These are phyloP conservation scores for Cercis canadensis DNA, from an alignment of 306 rosid genomes.

Conservation along the genomic window DNA sequence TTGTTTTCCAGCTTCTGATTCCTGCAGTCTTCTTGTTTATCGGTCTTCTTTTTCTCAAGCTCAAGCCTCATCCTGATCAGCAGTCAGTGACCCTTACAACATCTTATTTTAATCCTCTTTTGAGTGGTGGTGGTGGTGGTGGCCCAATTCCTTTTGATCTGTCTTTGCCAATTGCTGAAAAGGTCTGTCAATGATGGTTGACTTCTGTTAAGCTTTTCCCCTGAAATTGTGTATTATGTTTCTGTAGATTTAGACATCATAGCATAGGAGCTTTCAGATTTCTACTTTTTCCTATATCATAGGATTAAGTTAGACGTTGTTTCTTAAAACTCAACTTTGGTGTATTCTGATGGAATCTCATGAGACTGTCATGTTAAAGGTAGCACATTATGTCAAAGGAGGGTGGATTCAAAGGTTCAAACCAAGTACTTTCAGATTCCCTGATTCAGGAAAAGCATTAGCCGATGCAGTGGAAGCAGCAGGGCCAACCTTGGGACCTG, in stretches of 20 bases:
- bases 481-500: conserved; percentile 86
- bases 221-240: conserved; percentile 13
- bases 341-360: conserved; percentile 34
- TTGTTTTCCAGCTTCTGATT: conserved; percentile 91
- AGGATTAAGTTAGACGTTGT: not conserved
- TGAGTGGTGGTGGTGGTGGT: conserved; percentile 94
- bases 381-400: conserved; percentile 68
- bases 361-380: conserved; percentile 57
- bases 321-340: conserved; percentile 23
- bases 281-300: no score
- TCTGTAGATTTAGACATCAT: conserved; percentile 1
- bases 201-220: conserved; percentile 15
- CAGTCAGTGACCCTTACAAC: conserved; percentile 79
- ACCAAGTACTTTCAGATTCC: conserved; percentile 72
- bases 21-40: conserved; percentile 84
- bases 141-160: conserved; percentile 93
- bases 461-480: conserved; percentile 85
- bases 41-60: conserved; percentile 89
- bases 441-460: conserved; percentile 74
- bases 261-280: no score
- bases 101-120: conserved; percentile 80
- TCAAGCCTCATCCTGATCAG: conserved; percentile 99
- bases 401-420: conserved; percentile 80
- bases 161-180: conserved; percentile 74
- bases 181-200: conserved; percentile 63